Base-by-base conservation (phyloP, 768 basidiomycete species). In the Phanerodontia chrysosporium region DNA sequence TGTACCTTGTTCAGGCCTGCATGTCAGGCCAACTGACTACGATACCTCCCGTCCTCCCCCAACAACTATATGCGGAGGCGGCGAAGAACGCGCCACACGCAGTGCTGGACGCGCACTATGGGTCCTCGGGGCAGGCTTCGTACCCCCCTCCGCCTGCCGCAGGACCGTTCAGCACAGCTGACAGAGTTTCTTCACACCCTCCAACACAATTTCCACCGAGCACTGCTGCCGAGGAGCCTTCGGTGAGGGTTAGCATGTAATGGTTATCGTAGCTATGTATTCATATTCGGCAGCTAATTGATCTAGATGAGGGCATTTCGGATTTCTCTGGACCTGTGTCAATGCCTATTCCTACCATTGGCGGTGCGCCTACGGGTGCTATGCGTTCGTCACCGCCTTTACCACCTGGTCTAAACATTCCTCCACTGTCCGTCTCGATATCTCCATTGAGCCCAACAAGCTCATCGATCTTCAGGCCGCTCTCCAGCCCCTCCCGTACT, bases 1-100 rank as follows among this genome's bases (percentile, higher is more conserved):
- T 87, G 82, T 84, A 84, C 68, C 79, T 88, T 58, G 83, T 90
- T 42, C 82, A 83, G 62, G 75, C 72, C n/a, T 69, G 74, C 56
- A 82, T 83, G 81, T 74, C 75, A 27, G 75, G 75, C 10, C 66
- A 69, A 6, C 66, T 76, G 24, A 62, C 73, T 8, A 58, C 65
- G 2, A 65, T 81, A 1, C 81, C 81, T 2, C 55, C 68, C 18
- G 69, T 66, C 9, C 68, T 84, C 2, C 81, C 82, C 21, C 67
- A 68, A 5, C 74, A 70, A n/a, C 48, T 81, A 7, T 83, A 82
- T 64, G 78, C 80, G 28, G 71, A 75, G 52, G 81, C 66, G 3
- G 64, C 58, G 28, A 30, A 32, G 36, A 42, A 44, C 6, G 39
- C 24, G 25, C 44, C 55, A 9, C 45, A 30, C 18, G 28, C 45